A percentile compares a stretch with the other conserved stretches of the same genome.
Evolutionary conservation across 2,329 filamentous ascomycete genomes (phyloP).

Genomic region (Beauveria varroae): DNA sequence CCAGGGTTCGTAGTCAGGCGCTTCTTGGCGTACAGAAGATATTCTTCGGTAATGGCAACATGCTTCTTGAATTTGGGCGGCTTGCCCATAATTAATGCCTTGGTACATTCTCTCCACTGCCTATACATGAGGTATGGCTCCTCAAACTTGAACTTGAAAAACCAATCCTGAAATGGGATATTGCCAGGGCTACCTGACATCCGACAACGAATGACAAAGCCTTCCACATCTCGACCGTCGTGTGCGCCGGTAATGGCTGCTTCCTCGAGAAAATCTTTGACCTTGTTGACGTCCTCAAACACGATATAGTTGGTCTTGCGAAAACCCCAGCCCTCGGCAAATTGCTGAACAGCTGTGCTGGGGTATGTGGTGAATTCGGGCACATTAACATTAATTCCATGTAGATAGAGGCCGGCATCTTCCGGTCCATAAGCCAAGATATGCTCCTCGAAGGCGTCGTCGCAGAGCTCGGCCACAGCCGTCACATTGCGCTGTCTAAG

Average conservation of each 20-base stretch:
- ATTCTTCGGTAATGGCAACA: constrained; percentile 80
- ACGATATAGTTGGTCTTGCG: constrained; percentile 75
- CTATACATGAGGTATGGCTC: constrained; percentile 98
- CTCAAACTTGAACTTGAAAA: constrained; percentile 99
- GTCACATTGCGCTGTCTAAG: constrained; percentile 80
- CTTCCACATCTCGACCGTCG: constrained; percentile 87
- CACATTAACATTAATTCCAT: constrained; percentile 94
- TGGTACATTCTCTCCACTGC: constrained; percentile 97
- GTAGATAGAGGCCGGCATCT: constrained; percentile 83
- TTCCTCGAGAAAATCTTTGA: constrained; percentile 74
- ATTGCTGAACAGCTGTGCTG: constrained; percentile 73
- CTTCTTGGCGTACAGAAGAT: constrained; percentile 71
- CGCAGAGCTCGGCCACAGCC: constrained; percentile 90
- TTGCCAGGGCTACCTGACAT: constrained; percentile 44
- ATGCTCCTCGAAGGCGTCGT: constrained; percentile 94
- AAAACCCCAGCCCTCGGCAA: constrained; percentile 91
- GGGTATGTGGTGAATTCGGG: constrained; percentile 86
- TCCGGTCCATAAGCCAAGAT: constrained; percentile 82
- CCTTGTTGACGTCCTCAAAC: constrained; percentile 65
- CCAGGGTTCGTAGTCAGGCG: constrained; percentile 61
- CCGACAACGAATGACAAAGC: constrained; percentile 91
- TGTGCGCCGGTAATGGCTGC: constrained; percentile 85
- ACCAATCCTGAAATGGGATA: constrained; percentile 77
- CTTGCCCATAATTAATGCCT: constrained; percentile 70
- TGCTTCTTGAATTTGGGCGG: constrained; percentile 80